A percentile compares a stretch with the other conserved stretches of the same genome.
phyloP scores from a whole-genome alignment of 139 green algal genomes.

The Coelastrella sp. region DNA sequence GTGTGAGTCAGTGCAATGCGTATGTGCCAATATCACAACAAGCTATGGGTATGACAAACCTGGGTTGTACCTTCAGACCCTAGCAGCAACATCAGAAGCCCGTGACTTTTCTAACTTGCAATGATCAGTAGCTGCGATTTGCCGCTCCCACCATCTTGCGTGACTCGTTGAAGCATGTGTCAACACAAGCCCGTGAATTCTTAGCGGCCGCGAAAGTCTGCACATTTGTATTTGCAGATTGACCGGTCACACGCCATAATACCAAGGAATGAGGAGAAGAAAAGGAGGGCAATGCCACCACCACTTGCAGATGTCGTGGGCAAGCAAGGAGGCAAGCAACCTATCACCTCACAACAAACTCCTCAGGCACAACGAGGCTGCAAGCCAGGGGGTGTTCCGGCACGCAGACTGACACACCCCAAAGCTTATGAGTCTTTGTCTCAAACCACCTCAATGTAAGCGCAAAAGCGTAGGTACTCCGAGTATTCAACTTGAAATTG shows the following conservation, averaged over 20 bases:
- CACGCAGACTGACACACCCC: constrained; percentile 6
- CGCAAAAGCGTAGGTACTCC: neutral
- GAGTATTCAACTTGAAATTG: too few relatives aligned
- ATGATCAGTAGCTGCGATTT: too few relatives aligned
- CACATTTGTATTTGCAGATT: constrained; percentile 54
- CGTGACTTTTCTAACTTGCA: too few relatives aligned
- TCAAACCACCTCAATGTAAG: neutral
- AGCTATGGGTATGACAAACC: too few relatives aligned
- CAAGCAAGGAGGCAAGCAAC: neutral
- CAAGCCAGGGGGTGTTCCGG: neutral
- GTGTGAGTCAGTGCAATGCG: too few relatives aligned
- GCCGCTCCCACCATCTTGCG: too few relatives aligned
- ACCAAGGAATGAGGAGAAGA: constrained; percentile 68
- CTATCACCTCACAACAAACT: neutral
- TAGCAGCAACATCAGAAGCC: too few relatives aligned
- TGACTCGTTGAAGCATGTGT: too few relatives aligned
- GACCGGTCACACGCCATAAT: constrained; percentile 75
- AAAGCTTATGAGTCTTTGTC: neutral
- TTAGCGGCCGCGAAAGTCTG: neutral
- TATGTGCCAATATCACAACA: too few relatives aligned
- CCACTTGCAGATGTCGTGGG: constrained; percentile 7
- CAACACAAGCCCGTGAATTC: neutral
- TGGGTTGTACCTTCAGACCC: too few relatives aligned
- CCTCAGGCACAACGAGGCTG: neutral
- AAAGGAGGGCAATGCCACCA: constrained; percentile 56